A percentile compares a stretch with the other conserved stretches of the same genome.
Conservation (phyloP, 306 rosid species). For the Citrullus colocynthis region DNA sequence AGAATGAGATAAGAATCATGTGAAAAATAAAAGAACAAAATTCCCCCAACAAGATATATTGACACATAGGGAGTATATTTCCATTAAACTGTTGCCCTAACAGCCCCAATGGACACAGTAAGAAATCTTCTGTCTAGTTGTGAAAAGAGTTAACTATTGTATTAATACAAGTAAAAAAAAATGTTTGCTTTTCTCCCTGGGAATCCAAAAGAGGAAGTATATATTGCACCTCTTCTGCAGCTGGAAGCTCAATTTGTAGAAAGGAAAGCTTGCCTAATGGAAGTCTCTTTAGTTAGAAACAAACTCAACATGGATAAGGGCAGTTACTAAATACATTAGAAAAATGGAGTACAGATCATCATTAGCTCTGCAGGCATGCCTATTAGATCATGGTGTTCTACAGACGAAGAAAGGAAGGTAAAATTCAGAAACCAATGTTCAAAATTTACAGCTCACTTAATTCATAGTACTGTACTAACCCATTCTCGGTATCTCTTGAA, state of each 20-base stretch:
- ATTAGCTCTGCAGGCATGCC: not conserved
- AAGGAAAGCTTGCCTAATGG: not conserved
- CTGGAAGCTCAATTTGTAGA: not conserved
- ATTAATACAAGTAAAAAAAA: not conserved
- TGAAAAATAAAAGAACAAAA: not conserved
- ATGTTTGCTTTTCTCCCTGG: not conserved
- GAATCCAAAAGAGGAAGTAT: not conserved
- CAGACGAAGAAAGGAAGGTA: not conserved
- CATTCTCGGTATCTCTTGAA: not conserved
- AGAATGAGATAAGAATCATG: not conserved
- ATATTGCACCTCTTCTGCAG: not conserved
- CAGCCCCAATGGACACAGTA: not conserved
- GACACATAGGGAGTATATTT: not conserved
- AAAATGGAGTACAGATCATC: not conserved
- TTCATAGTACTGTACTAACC: not conserved
- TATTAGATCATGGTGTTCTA: not conserved
- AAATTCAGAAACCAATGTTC: not conserved
- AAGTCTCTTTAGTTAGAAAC: not conserved
- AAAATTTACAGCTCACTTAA: not conserved
- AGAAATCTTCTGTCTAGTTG: not conserved
- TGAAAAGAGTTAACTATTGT: not conserved
- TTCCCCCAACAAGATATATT: not conserved
- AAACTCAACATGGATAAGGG: not conserved
- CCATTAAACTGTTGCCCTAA: not conserved
- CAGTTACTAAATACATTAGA: not conserved